Base-by-base conservation (phyloP, 2,329 filamentous ascomycete species). In the Neofusicoccum ribis region DNA sequence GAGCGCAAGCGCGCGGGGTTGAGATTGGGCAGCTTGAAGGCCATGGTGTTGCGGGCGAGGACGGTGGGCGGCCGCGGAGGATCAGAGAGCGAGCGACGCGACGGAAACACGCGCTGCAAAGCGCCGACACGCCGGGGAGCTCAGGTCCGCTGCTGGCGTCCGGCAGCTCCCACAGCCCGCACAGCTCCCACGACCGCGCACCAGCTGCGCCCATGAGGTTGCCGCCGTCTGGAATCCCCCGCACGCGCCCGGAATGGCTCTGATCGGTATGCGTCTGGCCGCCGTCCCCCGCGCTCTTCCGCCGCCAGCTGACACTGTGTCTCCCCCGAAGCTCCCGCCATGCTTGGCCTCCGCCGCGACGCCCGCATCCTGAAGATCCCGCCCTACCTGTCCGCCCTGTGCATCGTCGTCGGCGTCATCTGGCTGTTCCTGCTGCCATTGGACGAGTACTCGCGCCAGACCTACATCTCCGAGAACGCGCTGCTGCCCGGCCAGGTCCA, bases 381-480 rank as follows among this genome's bases (percentile, higher is more conserved):
- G 46, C 92, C 93, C 14, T 94, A 96, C 80, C 81, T 98, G 39
- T 97, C 94, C 39, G 85, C 92, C 60, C 81, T 96, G 46, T 96
- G 91, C 79, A 88, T 98, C 71, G 72, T 94, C 56, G 86, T 97
- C 72, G 95, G 95, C 62, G 86, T 97, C 64, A 86, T 88, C 70
- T 99, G 94, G 92, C 88, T 99, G 14, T 86, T 97, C 23, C 84
- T 98, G 37, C 86, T 99, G 1, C 95, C 95, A 2, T 84, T 98
- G 62, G 86, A 98, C 78, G 87, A 93, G 70, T 97, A 98, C 81
- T 97, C 93, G 59, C 88, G 95, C 69, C 85, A 87, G 67, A 99
- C 94, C 0, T 99, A 99, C 78, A 95, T 99, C 65, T 98, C 94
- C 49, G 95, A 99, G 78, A 99, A 99, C 77, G 95, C 95, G 11